These are phyloP conservation scores for Hibiscus trionum DNA, from an alignment of 345 rosid species.

Conservation along the genomic window DNA sequence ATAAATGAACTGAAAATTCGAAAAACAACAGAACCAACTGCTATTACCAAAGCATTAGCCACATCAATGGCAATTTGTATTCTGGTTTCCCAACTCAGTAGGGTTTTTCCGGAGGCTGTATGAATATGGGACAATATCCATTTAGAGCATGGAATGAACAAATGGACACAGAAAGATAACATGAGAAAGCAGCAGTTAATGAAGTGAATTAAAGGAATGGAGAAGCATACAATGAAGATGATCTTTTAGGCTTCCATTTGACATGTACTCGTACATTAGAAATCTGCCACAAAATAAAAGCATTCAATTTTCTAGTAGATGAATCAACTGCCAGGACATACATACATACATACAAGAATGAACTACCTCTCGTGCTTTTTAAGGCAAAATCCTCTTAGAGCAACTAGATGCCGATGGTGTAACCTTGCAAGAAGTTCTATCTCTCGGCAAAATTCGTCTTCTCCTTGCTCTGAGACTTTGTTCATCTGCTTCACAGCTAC, in stretches of 20 bases:
- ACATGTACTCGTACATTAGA: conserved; percentile 87
- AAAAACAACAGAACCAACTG: not conserved
- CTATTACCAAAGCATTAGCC: conserved; percentile 88
- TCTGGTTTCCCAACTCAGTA: conserved; percentile 78
- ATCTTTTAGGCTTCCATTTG: conserved; percentile 79
- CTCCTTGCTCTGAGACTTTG: conserved; percentile 70
- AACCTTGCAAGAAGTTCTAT: conserved; percentile 89
- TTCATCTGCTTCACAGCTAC: conserved; percentile 77
- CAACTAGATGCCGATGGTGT: conserved; percentile 89
- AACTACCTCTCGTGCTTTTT: conserved; percentile 65
- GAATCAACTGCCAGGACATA: not conserved
- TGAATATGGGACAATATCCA: conserved; percentile 9
- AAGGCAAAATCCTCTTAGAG: conserved; percentile 83
- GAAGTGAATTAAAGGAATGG: conserved; percentile 1
- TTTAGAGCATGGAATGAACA: conserved; percentile 7
- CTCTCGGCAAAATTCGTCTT: conserved; percentile 82
- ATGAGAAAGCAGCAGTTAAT: not conserved
- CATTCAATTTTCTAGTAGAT: conserved; percentile 3
- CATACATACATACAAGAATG: conserved; percentile 1
- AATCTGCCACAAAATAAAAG: conserved; percentile 42
- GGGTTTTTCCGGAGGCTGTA: conserved; percentile 51
- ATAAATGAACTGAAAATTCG: not conserved
- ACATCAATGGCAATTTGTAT: conserved; percentile 83
- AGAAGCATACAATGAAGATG: conserved; percentile 70
- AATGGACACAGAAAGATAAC: not conserved